phyloP scores from a whole-genome alignment of 2,329 filamentous ascomycete species.

The Elsinoe ampelina region DNA sequence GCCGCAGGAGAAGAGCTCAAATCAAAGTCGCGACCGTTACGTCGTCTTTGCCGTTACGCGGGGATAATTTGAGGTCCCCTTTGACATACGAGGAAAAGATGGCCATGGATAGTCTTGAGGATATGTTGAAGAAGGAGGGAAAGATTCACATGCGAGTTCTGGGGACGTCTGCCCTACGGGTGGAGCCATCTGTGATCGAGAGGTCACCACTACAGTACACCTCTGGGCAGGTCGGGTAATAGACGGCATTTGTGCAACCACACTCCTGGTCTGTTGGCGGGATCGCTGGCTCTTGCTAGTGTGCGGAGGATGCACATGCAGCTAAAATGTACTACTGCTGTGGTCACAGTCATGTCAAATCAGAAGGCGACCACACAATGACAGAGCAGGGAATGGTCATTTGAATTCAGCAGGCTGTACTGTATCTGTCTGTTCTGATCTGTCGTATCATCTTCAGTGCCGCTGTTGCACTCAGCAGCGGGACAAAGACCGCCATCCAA shows the following conservation, averaged over 20 bases:
- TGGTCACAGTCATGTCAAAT: not conserved
- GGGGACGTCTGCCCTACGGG: not conserved
- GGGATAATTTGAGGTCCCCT: conserved; percentile 7
- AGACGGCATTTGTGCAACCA: not conserved
- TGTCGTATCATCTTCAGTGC: conserved; percentile 11
- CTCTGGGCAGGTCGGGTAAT: not conserved
- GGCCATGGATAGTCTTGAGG: not conserved
- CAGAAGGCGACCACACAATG: not conserved
- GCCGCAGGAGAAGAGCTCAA: not conserved
- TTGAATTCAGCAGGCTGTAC: conserved; percentile 2
- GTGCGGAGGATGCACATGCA: not conserved
- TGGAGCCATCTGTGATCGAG: not conserved
- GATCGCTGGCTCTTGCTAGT: too few species aligned
- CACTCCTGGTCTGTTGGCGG: too few species aligned
- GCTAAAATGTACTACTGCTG: not conserved
- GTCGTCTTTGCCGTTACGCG: conserved; percentile 11
- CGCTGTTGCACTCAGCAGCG: not conserved
- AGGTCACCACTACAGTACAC: not conserved
- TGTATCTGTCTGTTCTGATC: not conserved
- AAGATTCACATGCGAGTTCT: not conserved
- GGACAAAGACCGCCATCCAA: not conserved
- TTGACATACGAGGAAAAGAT: not conserved
- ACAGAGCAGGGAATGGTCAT: not conserved
- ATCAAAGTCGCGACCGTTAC: conserved; percentile 10
- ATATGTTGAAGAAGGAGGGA: not conserved